A percentile compares a stretch with the other conserved stretches of the same genome.
Conservation (phyloP, 2,329 filamentous ascomycete species). For the Botrytis aclada region DNA sequence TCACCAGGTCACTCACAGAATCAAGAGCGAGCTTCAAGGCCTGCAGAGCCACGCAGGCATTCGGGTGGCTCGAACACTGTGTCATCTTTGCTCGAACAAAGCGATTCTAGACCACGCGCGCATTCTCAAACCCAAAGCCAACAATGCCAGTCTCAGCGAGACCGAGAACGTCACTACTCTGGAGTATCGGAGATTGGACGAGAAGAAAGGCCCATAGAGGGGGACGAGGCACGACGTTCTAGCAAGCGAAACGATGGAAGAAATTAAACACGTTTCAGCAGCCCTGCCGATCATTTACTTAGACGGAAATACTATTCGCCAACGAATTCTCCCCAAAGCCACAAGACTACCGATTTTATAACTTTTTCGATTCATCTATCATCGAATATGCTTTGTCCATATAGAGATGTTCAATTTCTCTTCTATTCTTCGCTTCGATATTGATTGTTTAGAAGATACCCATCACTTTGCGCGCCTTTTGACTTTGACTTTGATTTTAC, state of each 20-base stretch:
- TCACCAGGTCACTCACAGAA: slow-evolving; percentile 26
- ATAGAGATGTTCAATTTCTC: slow-evolving; percentile 4
- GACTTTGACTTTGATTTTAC: background rate
- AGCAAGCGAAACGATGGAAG: slow-evolving; percentile 37
- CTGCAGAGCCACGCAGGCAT: slow-evolving; percentile 28
- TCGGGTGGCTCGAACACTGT: slow-evolving; percentile 35
- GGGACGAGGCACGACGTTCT: slow-evolving; percentile 34
- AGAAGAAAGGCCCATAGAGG: slow-evolving; percentile 28
- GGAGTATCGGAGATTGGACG: slow-evolving; percentile 13
- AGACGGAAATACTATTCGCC: background rate
- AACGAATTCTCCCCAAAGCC: background rate
- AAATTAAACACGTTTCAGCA: slow-evolving; percentile 37
- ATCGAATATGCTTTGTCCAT: slow-evolving; percentile 6
- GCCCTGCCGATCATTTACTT: slow-evolving; percentile 21
- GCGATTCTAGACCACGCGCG: slow-evolving; percentile 29
- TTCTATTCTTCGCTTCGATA: slow-evolving; percentile 15
- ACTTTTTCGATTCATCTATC: slow-evolving; percentile 11
- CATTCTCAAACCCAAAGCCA: slow-evolving; percentile 28
- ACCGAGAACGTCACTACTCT: slow-evolving; percentile 11
- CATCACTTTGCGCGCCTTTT: slow-evolving; percentile 15
- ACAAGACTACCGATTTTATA: background rate
- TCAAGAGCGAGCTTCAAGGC: slow-evolving; percentile 23
- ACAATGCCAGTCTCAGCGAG: slow-evolving; percentile 30
- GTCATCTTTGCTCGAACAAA: slow-evolving; percentile 35
- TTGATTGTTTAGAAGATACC: slow-evolving; percentile 21